Percentiles rank a stretch among this genome's conserved stretches.
Evolutionary conservation across 768 basidiomycete genomes (phyloP).

Genomic region (Amanita molliuscula): DNA sequence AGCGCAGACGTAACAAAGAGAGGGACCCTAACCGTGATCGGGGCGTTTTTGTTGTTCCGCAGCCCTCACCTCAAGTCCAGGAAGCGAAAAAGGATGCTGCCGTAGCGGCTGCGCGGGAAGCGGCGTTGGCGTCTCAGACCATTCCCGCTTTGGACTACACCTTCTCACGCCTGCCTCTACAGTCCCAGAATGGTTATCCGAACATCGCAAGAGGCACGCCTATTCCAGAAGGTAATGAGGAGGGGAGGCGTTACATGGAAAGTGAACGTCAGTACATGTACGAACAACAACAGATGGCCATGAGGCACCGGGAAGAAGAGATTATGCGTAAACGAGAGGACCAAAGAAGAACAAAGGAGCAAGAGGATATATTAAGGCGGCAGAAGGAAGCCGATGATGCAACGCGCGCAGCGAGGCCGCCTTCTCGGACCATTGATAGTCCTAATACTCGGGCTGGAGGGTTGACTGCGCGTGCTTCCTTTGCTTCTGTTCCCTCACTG

Average conservation of each 20-base stretch:
- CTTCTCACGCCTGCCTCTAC: conserved; percentile 18
- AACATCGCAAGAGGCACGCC: neutral
- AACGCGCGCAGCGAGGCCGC: conserved; percentile 32
- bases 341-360: conserved; percentile 34
- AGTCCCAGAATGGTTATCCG: neutral
- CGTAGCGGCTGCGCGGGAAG: conserved; percentile 13
- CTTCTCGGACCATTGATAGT: conserved; percentile 17
- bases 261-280: conserved; percentile 5
- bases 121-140: conserved; percentile 9
- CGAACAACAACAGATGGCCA: conserved; percentile 32
- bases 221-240: neutral
- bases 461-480: conserved; percentile 6
- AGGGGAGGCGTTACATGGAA: conserved; percentile 3
- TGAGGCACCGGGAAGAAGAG: conserved; percentile 37
- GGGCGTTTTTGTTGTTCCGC: conserved; percentile 4
- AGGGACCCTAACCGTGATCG: neutral
- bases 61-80: conserved; percentile 1
- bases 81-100: conserved; percentile 6
- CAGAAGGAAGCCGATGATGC: conserved; percentile 51
- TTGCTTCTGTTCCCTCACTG: conserved; percentile 6
- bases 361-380: conserved; percentile 44
- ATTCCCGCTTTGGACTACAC: conserved; percentile 16
- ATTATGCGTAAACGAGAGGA: conserved; percentile 24
- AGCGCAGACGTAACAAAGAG: conserved; percentile 1
- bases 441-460: conserved; percentile 3